Base-by-base conservation (phyloP, 2,329 filamentous ascomycete species). In the Aureobasidium sp. region DNA sequence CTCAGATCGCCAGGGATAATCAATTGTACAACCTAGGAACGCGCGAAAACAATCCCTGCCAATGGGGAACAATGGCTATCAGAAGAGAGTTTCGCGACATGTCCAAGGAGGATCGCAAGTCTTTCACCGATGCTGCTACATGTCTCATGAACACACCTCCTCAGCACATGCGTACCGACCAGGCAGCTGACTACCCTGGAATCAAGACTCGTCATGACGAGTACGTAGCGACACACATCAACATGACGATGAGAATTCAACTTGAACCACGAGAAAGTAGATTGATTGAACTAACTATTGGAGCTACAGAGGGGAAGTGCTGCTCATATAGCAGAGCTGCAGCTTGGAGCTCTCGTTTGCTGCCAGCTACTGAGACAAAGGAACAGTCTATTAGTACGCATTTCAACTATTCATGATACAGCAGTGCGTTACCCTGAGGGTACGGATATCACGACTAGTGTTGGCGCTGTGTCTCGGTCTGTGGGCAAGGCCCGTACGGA, bases 241-340 rank as follows among this genome's bases (percentile, higher is more conserved):
- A 72, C 62, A 69, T 71, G 63, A 72, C 71, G 17, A 37, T 69
- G 46, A 66, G 68, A 61, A 70, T 72, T 37, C 71, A 72, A 61
- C 66, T 67, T 56, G 72, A 70, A 20, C 20, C 20, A 20, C 20
- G 20, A 20, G 20, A 20, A 20, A 20, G 20, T 20, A 20, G 20
- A 20, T 20, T 20, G 20, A 20, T 20, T 20, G 20, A 20, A 20
- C 20, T 20, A 20, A 20, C 20, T 20, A 20, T 20, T 20, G 20
- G 20, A 20, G 20, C 20, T 20, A 20, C 20, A 20, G 20, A 20
- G 20, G 20, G 20, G 20, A 20, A 20, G 20, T 20, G 20, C 20
- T 20, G 20, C 20, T 20, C 20, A 20, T 20, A 20, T 20, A 20
- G 20, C 20, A 20, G 20, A 20, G 20, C 20, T 20, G 20, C 20